Evolutionary conservation across 78 protist species (phyloP).

Genomic region (Dictyostelium intermedium): DNA sequence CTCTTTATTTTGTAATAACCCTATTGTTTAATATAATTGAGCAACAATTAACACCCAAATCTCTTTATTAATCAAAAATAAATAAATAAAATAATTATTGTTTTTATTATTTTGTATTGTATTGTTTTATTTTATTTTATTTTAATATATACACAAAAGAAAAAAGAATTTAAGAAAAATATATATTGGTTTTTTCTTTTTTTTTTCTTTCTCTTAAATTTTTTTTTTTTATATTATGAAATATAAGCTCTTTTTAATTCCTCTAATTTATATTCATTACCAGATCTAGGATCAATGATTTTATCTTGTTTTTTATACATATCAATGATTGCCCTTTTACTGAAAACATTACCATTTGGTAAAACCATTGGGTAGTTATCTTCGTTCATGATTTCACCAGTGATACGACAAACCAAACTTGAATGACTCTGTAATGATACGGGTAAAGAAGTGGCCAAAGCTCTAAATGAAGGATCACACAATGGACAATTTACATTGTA

Average conservation of each 20-base stretch:
- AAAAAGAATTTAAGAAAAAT: not conserved
- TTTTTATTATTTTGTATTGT: too few species aligned
- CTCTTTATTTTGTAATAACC: too few species aligned
- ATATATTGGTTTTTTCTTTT: not conserved
- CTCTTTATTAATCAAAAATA: too few species aligned
- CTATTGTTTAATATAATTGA: too few species aligned
- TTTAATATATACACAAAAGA: not conserved
- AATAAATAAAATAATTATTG: too few species aligned
- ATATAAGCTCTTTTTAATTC: constrained; percentile 50
- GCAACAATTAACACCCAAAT: too few species aligned
- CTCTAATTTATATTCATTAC: constrained; percentile 21
- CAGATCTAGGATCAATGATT: constrained; percentile 57
- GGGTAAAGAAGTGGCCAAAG: constrained; percentile 72
- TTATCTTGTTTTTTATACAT: constrained; percentile 28
- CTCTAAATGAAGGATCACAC: constrained; percentile 20
- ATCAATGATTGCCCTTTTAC: constrained; percentile 28
- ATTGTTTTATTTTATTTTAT: not conserved
- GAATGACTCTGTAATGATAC: constrained; percentile 75
- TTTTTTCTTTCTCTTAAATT: not conserved
- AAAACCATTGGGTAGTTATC: constrained; percentile 88
- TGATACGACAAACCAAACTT: constrained; percentile 83
- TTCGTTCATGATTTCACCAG: constrained; percentile 87
- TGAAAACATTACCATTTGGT: constrained; percentile 91
- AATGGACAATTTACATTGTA: constrained; percentile 75
- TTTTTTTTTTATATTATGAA: constrained; percentile 7